Percentiles rank a stretch among this genome's conserved stretches.
Evolutionary conservation across 2,329 filamentous ascomycete genomes (phyloP).

Genomic region (Paecilomyces sp.): DNA sequence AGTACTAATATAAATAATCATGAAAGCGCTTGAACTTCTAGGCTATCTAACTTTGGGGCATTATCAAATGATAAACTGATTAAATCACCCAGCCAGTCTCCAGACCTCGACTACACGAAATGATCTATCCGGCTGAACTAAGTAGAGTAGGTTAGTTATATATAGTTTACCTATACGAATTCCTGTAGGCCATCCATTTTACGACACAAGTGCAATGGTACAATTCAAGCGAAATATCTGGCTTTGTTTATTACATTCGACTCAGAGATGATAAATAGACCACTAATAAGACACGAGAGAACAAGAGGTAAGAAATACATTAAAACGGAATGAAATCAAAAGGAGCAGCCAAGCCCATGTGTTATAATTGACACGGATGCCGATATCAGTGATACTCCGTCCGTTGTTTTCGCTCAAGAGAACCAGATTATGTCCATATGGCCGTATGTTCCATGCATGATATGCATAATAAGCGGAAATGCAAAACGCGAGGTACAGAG

Average conservation of each 20-base stretch:
- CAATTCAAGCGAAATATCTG: no score
- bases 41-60: no score
- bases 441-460: background rate
- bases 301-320: background rate
- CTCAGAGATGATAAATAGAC: background rate
- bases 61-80: no score
- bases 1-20: no score
- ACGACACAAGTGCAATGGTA: no score
- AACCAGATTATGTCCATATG: background rate
- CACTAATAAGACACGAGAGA: background rate
- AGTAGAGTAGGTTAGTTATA: no score
- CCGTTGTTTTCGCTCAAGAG: background rate
- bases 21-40: no score
- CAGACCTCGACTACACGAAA: no score
- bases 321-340: background rate
- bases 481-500: background rate
- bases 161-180: no score
- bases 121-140: no score
- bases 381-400: background rate
- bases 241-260: background rate
- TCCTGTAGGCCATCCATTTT: no score
- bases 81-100: no score
- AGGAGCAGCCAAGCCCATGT: background rate
- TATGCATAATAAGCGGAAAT: background rate
- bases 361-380: background rate